Evolutionary conservation across 2,329 filamentous ascomycete genomes (phyloP), one percentile per base, ranked within the genome.

Genomic region (Hymenoscyphus occultus): DNA sequence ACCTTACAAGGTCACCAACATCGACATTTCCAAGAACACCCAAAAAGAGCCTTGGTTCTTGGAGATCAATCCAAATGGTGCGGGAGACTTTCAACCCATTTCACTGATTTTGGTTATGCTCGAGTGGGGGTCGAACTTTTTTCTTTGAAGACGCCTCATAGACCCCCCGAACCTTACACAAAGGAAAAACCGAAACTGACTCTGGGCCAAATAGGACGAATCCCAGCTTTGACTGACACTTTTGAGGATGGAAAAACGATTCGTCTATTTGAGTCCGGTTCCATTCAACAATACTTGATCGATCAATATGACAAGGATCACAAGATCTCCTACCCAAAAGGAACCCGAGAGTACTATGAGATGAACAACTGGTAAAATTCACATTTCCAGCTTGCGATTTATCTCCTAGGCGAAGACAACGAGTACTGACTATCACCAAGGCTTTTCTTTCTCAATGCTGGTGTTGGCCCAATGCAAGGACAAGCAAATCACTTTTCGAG

Each of bases 1-100:
- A 51, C 85, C 89, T n/a, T 96, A 96, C 80, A 87, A 92, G 78
- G 85, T 88, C 56, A 84, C 89, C 61, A 81, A 84, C 56, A 87
- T 96, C 72, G 83, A 90, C n/a, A 84, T 96, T 65, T 80, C 77
- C 68, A 90, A 90, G 68, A 90, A 92, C 76, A 84, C 81, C n/a
- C 92, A 96, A 73, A 96, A 95, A 72, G 85, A 94, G 77, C 86
- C 86, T 16, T 96, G 91, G 92, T 97, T 94, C 79, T 84, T 96
- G 35, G 87, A 88, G 61, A 96, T 97, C 79, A 97, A 97, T 78
- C 93, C 93, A 69, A 97, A 97, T 76, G 93, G 35, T 35, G 9
- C 6, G 35, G 4, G 32, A 35, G 9, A 5, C 35, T 35, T 35
- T 35, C 35, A 35, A 10, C 6, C 35, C 35, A 35, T 35, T 35